phyloP scores from a whole-genome alignment of 768 basidiomycete species.

The Trametes maxima region DNA sequence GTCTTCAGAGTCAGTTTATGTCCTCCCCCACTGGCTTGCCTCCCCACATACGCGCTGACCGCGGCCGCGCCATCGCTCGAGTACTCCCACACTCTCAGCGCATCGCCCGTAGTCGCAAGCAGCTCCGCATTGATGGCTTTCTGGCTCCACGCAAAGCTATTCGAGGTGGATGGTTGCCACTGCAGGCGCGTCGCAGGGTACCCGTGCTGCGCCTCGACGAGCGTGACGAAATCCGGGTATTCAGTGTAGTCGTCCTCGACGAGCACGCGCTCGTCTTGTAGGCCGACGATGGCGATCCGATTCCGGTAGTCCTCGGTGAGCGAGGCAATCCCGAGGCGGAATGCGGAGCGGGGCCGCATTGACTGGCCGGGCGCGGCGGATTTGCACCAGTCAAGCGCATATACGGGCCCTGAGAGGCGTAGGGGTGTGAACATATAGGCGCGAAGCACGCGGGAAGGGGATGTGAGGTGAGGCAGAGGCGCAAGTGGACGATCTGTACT shows the following conservation, averaged over 20 bases:
- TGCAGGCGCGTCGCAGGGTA: conserved; percentile 93
- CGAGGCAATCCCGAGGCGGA: conserved; percentile 85
- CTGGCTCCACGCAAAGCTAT: conserved; percentile 66
- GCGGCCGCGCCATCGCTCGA: conserved; percentile 61
- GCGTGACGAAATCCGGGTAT: conserved; percentile 84
- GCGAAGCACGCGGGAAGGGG: neutral
- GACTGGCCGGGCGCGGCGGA: conserved; percentile 74
- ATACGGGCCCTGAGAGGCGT: conserved; percentile 69
- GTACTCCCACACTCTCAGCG: conserved; percentile 90
- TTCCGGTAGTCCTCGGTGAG: conserved; percentile 85
- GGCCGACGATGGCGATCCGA: conserved; percentile 74
- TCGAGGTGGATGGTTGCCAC: conserved; percentile 84
- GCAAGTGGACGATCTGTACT: conserved; percentile 13
- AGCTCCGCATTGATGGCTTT: conserved; percentile 73
- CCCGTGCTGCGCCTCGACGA: conserved; percentile 82
- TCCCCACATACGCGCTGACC: conserved; percentile 69
- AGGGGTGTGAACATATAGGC: neutral
- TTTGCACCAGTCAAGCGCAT: conserved; percentile 89
- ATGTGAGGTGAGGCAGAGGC: neutral
- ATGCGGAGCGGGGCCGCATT: conserved; percentile 71
- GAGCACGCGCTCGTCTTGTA: conserved; percentile 85
- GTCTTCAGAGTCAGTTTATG: conserved; percentile 75
- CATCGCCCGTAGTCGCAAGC: conserved; percentile 93
- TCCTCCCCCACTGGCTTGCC: conserved; percentile 55
- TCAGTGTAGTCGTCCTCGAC: conserved; percentile 83